Evolutionary conservation across 495 filamentous ascomycete genomes (phyloP).

Genomic region (Aeminium ludgeri): DNA sequence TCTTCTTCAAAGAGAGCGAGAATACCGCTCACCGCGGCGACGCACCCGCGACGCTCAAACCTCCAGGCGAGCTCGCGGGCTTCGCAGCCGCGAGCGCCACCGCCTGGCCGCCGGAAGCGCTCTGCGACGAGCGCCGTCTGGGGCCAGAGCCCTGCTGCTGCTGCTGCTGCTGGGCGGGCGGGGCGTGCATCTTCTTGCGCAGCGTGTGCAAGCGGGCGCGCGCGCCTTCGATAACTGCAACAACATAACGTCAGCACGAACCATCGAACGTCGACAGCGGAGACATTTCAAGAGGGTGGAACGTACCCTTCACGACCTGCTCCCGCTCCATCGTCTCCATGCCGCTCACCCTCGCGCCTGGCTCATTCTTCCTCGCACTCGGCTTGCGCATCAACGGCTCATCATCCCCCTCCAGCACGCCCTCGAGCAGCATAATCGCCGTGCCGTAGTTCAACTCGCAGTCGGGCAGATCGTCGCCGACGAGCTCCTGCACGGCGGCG

Average conservation of each 20-base stretch:
- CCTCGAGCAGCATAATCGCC: constrained; percentile 83
- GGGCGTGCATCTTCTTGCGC: constrained; percentile 23
- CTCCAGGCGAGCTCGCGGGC: too few relatives aligned
- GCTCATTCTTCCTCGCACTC: constrained; percentile 17
- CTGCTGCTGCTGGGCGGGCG: too few relatives aligned
- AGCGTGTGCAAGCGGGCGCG: constrained; percentile 20
- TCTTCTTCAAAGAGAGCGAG: too few relatives aligned
- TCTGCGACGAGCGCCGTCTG: too few relatives aligned
- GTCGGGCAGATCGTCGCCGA: constrained; percentile 69
- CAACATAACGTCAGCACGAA: constrained; percentile 4
- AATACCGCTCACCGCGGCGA: too few relatives aligned
- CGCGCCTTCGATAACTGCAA: constrained; percentile 25
- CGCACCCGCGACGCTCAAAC: too few relatives aligned
- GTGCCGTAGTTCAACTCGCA: constrained; percentile 90
- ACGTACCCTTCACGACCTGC: constrained; percentile 15
- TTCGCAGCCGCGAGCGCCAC: too few relatives aligned
- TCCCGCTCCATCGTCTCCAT: constrained; percentile 27
- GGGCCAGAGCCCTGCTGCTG: too few relatives aligned
- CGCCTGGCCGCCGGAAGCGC: too few relatives aligned
- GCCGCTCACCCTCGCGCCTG: constrained; percentile 21
- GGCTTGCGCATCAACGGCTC: constrained; percentile 26
- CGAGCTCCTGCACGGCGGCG: constrained; percentile 88
- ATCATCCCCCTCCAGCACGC: constrained; percentile 75
- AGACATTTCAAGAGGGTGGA: background rate
- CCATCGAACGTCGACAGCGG: background rate